Evolutionary conservation across 1,284 basidiomycete genomes (phyloP).

Genomic region (Agroathelia rolfsii): DNA sequence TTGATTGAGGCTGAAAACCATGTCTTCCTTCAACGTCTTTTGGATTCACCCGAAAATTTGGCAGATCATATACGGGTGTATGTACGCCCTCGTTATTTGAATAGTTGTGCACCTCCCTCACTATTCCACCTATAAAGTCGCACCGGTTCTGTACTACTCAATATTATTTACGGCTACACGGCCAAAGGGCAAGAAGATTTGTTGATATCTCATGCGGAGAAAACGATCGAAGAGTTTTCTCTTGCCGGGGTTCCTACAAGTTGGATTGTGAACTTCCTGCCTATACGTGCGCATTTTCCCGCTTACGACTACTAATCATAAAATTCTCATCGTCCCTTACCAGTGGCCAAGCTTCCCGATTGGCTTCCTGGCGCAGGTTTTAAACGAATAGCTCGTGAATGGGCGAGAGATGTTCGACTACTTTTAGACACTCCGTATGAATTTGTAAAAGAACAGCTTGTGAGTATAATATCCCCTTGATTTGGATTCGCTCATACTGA

Average conservation of each 20-base stretch:
- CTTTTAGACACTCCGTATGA: conserved; percentile 6
- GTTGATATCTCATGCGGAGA: conserved; percentile 15
- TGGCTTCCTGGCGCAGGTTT: conserved; percentile 8
- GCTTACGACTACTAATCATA: too few species aligned
- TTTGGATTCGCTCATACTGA: conserved; percentile 1
- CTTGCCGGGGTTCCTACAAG: conserved; percentile 15
- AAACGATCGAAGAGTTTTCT: conserved; percentile 14
- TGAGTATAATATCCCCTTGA: conserved; percentile 1
- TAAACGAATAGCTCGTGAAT: conserved; percentile 7
- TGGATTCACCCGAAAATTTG: conserved; percentile 43
- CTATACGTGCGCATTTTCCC: conserved; percentile 16
- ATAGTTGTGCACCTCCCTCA: conserved; percentile 1
- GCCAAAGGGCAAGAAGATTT: conserved; percentile 17
- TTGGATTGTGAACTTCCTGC: conserved; percentile 25
- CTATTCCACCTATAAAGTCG: conserved; percentile 4
- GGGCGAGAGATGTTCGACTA: conserved; percentile 6
- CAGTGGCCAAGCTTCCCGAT: conserved; percentile 17
- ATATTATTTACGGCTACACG: conserved; percentile 23
- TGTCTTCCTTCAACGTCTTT: conserved; percentile 43
- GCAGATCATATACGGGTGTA: conserved; percentile 48
- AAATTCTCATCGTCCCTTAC: neutral
- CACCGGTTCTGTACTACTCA: conserved; percentile 19
- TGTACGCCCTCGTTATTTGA: conserved; percentile 14
- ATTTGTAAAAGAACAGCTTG: conserved; percentile 7
- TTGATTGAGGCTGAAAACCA: conserved; percentile 44